Percentiles rank a stretch among this genome's conserved stretches.
Evolutionary conservation across 495 filamentous ascomycete genomes (phyloP).

Genomic region (Aspergillus heteromorphus): DNA sequence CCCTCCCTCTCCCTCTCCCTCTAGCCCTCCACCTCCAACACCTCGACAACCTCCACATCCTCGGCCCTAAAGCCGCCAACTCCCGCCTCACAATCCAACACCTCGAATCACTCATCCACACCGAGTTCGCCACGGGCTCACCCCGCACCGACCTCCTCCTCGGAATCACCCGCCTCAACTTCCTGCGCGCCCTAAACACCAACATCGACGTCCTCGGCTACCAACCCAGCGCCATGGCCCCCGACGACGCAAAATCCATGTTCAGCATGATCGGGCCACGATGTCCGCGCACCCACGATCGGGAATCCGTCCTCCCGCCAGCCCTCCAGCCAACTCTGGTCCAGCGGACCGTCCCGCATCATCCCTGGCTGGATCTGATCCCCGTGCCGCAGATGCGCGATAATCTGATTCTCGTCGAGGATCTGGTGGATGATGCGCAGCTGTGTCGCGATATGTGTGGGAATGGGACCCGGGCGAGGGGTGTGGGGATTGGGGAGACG

Average conservation of each 20-base stretch:
- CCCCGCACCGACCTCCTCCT: background rate
- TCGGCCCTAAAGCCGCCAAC: background rate
- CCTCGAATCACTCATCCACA: background rate
- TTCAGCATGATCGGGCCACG: background rate
- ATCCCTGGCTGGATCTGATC: constrained; percentile 7
- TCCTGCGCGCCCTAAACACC: background rate
- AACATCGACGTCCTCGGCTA: constrained; percentile 3
- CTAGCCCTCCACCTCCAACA: background rate
- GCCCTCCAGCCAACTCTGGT: background rate
- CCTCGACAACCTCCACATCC: background rate
- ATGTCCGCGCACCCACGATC: background rate
- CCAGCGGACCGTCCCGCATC: background rate
- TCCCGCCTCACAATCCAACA: background rate
- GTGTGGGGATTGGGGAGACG: background rate
- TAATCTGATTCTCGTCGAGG: background rate
- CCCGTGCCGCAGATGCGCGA: constrained; percentile 1
- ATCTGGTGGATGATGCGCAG: background rate
- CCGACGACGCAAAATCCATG: background rate
- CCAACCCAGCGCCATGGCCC: background rate
- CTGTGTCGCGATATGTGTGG: constrained; percentile 4
- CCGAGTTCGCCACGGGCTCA: background rate
- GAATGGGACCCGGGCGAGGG: background rate
- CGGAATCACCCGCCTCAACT: constrained; percentile 3
- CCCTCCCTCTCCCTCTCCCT: background rate
- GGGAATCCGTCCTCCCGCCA: background rate